Percentiles rank a stretch among this genome's conserved stretches.
phyloP scores from a whole-genome alignment of 352 stramenopile species.

The Lagenidium sp. region DNA sequence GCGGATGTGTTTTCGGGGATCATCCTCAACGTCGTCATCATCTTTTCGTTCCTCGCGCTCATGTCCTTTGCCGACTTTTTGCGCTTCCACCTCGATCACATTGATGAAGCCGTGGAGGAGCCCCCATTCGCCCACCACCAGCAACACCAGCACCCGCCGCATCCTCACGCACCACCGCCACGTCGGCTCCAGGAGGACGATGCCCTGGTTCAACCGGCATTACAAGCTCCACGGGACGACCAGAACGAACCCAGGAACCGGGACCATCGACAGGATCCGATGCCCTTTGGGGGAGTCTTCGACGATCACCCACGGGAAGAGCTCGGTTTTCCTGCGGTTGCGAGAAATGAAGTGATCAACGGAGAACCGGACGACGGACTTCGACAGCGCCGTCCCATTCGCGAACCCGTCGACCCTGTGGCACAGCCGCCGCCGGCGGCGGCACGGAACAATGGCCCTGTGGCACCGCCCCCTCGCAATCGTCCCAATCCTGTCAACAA shows the following conservation, averaged over 20 bases:
- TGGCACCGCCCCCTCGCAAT: conserved; percentile 25
- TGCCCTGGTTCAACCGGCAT: background rate
- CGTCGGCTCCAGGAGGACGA: background rate
- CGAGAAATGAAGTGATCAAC: background rate
- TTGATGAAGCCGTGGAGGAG: conserved; percentile 52
- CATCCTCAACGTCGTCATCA: conserved; percentile 87
- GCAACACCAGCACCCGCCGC: conserved; percentile 9
- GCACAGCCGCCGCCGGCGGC: no score
- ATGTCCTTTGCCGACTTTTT: conserved; percentile 94
- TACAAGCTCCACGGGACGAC: conserved; percentile 1
- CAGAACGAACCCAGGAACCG: background rate
- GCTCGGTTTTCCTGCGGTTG: conserved; percentile 15
- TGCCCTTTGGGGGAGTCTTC: conserved; percentile 13
- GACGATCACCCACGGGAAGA: conserved; percentile 13
- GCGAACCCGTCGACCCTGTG: background rate
- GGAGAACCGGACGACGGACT: conserved; percentile 5
- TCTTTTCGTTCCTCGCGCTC: conserved; percentile 91
- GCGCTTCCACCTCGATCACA: conserved; percentile 86
- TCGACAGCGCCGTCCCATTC: conserved; percentile 10
- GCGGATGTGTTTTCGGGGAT: conserved; percentile 86
- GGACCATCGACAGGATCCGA: conserved; percentile 1
- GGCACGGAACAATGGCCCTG: background rate
- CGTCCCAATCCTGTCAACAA: conserved; percentile 11
- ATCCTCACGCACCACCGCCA: background rate
- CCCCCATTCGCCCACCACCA: conserved; percentile 6